phyloP scores from a whole-genome alignment of 176 grass and related monocot genomes.

The Triticum monococcum region DNA sequence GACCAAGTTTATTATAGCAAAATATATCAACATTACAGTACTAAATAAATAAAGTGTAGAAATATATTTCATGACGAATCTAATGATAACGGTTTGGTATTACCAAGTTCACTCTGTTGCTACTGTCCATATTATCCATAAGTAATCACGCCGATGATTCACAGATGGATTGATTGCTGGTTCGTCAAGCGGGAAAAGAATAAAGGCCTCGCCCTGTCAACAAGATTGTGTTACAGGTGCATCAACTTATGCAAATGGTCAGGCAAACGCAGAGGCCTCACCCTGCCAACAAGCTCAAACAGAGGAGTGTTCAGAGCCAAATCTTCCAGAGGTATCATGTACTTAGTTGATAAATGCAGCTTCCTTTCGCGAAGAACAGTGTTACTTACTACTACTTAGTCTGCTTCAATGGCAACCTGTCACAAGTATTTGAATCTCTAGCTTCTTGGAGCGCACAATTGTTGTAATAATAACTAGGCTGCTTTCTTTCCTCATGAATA shows the following conservation, averaged over 20 bases:
- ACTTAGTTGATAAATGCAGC: not conserved
- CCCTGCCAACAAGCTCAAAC: not conserved
- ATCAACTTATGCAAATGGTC: not conserved
- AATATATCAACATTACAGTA: no score
- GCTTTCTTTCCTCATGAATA: not conserved
- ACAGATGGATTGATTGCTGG: not conserved
- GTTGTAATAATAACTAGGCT: not conserved
- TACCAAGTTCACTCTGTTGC: not conserved
- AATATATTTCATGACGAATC: no score
- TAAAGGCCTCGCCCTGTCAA: not conserved
- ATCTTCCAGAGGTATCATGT: slow-evolving; percentile 1
- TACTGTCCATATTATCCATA: not conserved
- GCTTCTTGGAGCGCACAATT: not conserved
- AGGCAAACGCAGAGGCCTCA: not conserved
- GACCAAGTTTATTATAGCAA: no score
- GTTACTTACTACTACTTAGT: not conserved
- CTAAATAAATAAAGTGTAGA: no score
- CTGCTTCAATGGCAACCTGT: not conserved
- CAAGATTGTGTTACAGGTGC: not conserved
- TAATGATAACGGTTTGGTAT: no score
- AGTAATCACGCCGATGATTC: not conserved
- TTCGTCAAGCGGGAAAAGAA: not conserved
- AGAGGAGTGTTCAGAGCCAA: not conserved
- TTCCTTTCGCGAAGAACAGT: not conserved
- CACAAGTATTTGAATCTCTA: not conserved